phyloP scores from a whole-genome alignment of 225 moss, liverwort and hornwort species.

The Polytrichum formosum region DNA sequence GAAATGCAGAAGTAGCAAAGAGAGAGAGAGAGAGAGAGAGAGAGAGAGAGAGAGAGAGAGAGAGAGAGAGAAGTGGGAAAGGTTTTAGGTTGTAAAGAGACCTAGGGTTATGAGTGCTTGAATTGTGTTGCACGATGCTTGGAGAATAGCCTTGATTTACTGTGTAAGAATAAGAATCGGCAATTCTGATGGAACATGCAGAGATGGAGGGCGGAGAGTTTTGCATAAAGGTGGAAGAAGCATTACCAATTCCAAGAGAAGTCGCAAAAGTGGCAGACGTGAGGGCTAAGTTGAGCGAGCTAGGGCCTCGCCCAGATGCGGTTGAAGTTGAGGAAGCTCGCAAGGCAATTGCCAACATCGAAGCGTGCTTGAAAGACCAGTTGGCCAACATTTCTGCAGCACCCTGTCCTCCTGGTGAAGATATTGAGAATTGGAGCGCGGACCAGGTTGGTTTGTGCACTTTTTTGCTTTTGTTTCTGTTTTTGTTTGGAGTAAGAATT shows the following conservation, averaged over 20 bases:
- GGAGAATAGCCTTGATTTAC: too few relatives aligned
- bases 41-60: too few relatives aligned
- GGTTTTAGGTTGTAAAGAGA: too few relatives aligned
- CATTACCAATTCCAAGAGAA: conserved; percentile 21
- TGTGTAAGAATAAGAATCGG: too few relatives aligned
- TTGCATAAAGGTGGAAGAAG: conserved; percentile 14
- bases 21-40: too few relatives aligned
- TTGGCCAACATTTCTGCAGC: conserved; percentile 10
- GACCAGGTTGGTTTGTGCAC: conserved; percentile 23
- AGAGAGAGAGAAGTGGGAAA: too few relatives aligned
- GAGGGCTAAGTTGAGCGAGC: conserved; percentile 27
- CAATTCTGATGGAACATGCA: too few relatives aligned
- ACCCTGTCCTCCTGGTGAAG: conserved; percentile 22
- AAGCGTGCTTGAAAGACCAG: conserved; percentile 26
- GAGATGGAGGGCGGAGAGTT: conserved; percentile 27
- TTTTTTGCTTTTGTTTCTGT: neutral
- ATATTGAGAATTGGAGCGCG: conserved; percentile 25
- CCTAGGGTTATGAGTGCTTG: too few relatives aligned
- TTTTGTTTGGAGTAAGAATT: neutral
- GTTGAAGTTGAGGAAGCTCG: conserved; percentile 51
- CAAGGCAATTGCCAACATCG: conserved; percentile 21
- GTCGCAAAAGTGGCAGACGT: conserved; percentile 33
- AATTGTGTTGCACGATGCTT: too few relatives aligned
- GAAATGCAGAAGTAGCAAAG: too few relatives aligned
- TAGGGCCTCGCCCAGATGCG: conserved; percentile 44